A percentile compares a stretch with the other conserved stretches of the same genome.
phyloP scores from a whole-genome alignment of 2,329 filamentous ascomycete species.

The Cladophialophora immunda region DNA sequence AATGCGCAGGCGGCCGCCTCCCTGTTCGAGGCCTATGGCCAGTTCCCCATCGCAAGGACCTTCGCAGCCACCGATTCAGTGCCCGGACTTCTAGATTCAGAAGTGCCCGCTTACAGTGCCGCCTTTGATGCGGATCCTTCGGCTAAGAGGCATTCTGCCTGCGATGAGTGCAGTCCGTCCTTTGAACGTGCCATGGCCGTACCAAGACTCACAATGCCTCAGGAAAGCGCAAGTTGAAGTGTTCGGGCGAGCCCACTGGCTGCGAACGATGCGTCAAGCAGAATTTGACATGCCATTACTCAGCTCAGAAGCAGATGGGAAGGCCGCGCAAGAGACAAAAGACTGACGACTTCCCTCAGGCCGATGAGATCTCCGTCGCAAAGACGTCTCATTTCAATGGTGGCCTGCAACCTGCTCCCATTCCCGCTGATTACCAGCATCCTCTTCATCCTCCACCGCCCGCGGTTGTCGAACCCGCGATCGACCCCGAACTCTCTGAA shows the following conservation, averaged over 20 bases:
- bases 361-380: constrained; percentile 19
- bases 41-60: constrained; percentile 27
- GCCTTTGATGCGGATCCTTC: constrained; percentile 40
- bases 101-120: constrained; percentile 34
- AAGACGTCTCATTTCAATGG: not conserved
- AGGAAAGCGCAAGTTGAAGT: constrained; percentile 60
- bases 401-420: not conserved
- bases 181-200: constrained; percentile 9
- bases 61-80: constrained; percentile 34
- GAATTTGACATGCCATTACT: constrained; percentile 54
- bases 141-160: constrained; percentile 56
- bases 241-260: constrained; percentile 54
- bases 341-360: constrained; percentile 42
- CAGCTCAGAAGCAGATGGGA: constrained; percentile 59
- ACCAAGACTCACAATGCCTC: constrained; percentile 35
- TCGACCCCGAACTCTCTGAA: constrained; percentile 30
- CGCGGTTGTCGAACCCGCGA: constrained; percentile 15
- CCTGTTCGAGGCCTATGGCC: constrained; percentile 27
- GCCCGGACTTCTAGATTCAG: constrained; percentile 21
- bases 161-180: constrained; percentile 58
- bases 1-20: constrained; percentile 12
- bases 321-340: constrained; percentile 54
- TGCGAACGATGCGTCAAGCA: constrained; percentile 55
- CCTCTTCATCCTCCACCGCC: constrained; percentile 7
- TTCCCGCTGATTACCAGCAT: not conserved